Base-by-base conservation (phyloP, 495 filamentous ascomycete species). In the Umbilicaria muhlenbergii region DNA sequence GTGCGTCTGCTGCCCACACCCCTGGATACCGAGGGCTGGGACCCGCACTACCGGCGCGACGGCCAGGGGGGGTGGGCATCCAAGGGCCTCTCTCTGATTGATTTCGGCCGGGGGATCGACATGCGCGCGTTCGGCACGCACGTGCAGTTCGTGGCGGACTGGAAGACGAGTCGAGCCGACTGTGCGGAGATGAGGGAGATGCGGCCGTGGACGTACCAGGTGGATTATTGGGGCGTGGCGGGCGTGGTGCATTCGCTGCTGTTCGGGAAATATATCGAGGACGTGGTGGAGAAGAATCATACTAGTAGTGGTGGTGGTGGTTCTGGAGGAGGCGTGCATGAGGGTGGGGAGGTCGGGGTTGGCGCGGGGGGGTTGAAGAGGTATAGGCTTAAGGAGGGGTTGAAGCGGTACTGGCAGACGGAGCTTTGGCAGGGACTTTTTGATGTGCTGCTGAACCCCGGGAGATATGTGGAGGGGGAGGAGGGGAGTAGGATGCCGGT, bases 381-480 rank as follows among this genome's bases (percentile, higher is more conserved):
- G 48, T 88, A 82, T 51, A 69, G 68, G 33, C 77, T 94, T 42
- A 71, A 75, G 28, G 86, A 92, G 41, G 68, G 66, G 1, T 57
- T 95, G 43, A 96, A 96, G 63, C 59, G 91, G 17, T 95, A 95
- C 58, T 96, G 91, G 91, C 86, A 95, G 66, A 78, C 75, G 40
- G 86, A 93, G 42, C 71, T 98, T 41, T 96, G 92, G 91, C 63
- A 44, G 1, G 74, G 81, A 43, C 71, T 82, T 15, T 94, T 98
- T 59, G 85, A 91, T 52, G 51, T 96, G 38, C 58, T 96, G 45
- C 63, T 98, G 11, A 98, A 98, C 58, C 87, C 92, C 2, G 66
- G 68, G 43, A 58, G 56, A 42, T 69, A 75, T 49, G 64, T 77
- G 34, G 75, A 77, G 39, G 58, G 45, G 1, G 81, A 88, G 63